Conservation (phyloP, 2,329 filamentous ascomycete genomes). For the Colletotrichum sublineola region DNA sequence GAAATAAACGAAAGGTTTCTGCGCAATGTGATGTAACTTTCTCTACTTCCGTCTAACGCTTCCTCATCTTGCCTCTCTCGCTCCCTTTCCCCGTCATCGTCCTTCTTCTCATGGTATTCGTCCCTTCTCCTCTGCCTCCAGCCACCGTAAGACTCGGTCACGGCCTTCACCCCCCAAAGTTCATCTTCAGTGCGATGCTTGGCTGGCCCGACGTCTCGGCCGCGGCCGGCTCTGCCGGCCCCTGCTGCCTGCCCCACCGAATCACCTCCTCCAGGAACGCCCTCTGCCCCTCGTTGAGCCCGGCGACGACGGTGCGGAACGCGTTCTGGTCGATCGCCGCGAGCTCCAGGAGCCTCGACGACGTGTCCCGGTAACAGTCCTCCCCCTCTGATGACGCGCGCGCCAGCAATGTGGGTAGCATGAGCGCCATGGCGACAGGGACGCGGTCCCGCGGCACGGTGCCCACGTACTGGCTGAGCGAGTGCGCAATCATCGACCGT, state of each 20-base stretch:
- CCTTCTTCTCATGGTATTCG: neutral
- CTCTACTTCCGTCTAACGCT: neutral
- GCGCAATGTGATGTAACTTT: neutral
- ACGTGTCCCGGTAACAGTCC: slow-evolving; percentile 78
- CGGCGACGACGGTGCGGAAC: slow-evolving; percentile 81
- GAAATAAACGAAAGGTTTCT: neutral
- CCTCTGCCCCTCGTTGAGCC: slow-evolving; percentile 78
- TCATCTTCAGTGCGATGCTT: slow-evolving; percentile 93
- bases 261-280: slow-evolving; percentile 86
- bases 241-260: slow-evolving; percentile 69
- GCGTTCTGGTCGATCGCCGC: slow-evolving; percentile 79
- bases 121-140: neutral
- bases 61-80: neutral
- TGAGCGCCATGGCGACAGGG: slow-evolving; percentile 76
- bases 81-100: neutral
- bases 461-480: slow-evolving; percentile 79
- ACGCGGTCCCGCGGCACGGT: slow-evolving; percentile 61
- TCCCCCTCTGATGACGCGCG: slow-evolving; percentile 76
- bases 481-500: slow-evolving; percentile 77
- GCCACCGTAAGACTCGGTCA: neutral
- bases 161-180: slow-evolving; percentile 73
- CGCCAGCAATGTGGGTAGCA: slow-evolving; percentile 82
- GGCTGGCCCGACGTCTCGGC: slow-evolving; percentile 71
- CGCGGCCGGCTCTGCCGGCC: slow-evolving; percentile 55
- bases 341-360: slow-evolving; percentile 82